A percentile compares a stretch with the other conserved stretches of the same genome.
phyloP scores from a whole-genome alignment of 306 rosid genomes.

The Betula pendula region DNA sequence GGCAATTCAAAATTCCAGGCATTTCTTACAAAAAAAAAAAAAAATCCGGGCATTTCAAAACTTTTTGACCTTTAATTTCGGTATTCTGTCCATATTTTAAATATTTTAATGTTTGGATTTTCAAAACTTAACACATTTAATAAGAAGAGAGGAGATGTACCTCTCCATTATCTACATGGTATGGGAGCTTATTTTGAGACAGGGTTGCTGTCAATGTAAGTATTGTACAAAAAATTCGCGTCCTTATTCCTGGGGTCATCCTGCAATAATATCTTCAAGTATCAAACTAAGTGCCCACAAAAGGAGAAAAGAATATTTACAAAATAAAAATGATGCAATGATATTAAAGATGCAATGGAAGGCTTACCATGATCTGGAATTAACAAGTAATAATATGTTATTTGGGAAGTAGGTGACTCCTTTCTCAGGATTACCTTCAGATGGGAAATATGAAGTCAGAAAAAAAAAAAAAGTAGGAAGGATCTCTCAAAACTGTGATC shows the following conservation, averaged over 20 bases:
- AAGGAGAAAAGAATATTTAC: neutral
- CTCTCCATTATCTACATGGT: slow-evolving; percentile 55
- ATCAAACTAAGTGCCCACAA: slow-evolving; percentile 17
- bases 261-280: slow-evolving; percentile 43
- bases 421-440: slow-evolving; percentile 63
- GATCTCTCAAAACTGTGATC: neutral
- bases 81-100: neutral
- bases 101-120: neutral
- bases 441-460: slow-evolving; percentile 28
- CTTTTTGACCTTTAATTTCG: neutral
- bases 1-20: neutral
- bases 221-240: slow-evolving; percentile 52
- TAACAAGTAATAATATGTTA: slow-evolving; percentile 43
- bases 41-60: neutral
- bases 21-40: too few species aligned
- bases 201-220: slow-evolving; percentile 62
- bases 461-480: slow-evolving; percentile 14
- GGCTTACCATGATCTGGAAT: slow-evolving; percentile 69
- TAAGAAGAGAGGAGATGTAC: slow-evolving; percentile 34
- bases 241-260: slow-evolving; percentile 71
- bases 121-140: neutral
- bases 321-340: slow-evolving; percentile 5
- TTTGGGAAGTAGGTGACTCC: slow-evolving; percentile 59
- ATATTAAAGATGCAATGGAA: slow-evolving; percentile 28
- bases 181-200: slow-evolving; percentile 76